phyloP scores from a whole-genome alignment of 768 basidiomycete species.

The Phlegmacium glaucopus region DNA sequence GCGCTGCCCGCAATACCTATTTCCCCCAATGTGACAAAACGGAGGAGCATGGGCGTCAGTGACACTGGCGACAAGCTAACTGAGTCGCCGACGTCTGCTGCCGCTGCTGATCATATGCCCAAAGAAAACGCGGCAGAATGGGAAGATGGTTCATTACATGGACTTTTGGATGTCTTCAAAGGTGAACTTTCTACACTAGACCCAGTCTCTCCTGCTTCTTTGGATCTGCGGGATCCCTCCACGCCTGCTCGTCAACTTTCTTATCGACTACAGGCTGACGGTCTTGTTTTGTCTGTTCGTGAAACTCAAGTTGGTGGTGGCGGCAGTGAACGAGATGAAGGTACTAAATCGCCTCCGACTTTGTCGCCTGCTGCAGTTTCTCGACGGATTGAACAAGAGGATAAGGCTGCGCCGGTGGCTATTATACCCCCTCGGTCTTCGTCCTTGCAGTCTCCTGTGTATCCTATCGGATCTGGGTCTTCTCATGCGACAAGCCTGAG shows the following conservation, averaged over 20 bases:
- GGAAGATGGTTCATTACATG: constrained; percentile 47
- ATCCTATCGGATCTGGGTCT: constrained; percentile 28
- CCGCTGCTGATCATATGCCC: constrained; percentile 27
- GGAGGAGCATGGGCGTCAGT: constrained; percentile 73
- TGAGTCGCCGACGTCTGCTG: constrained; percentile 31
- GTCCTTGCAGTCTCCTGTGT: constrained; percentile 40
- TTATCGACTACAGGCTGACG: constrained; percentile 34
- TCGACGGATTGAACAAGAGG: constrained; percentile 6
- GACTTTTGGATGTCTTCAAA: constrained; percentile 70
- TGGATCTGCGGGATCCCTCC: constrained; percentile 68
- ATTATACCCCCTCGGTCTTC: constrained; percentile 49
- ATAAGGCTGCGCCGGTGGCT: constrained; percentile 17
- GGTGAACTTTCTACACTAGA: constrained; percentile 70
- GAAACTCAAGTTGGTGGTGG: constrained; percentile 11
- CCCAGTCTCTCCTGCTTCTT: constrained; percentile 42
- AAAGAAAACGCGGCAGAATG: constrained; percentile 14
- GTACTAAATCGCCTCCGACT: constrained; percentile 2
- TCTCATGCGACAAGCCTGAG: constrained; percentile 23
- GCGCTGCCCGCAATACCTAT: constrained; percentile 35
- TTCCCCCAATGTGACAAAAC: constrained; percentile 37
- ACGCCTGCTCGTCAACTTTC: constrained; percentile 46
- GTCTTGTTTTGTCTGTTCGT: constrained; percentile 19
- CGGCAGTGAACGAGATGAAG: constrained; percentile 20
- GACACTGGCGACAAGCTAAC: constrained; percentile 55
- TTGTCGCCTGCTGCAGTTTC: constrained; percentile 6